Conservation (phyloP, 106 monocot species). For the Dioscorea alata region DNA sequence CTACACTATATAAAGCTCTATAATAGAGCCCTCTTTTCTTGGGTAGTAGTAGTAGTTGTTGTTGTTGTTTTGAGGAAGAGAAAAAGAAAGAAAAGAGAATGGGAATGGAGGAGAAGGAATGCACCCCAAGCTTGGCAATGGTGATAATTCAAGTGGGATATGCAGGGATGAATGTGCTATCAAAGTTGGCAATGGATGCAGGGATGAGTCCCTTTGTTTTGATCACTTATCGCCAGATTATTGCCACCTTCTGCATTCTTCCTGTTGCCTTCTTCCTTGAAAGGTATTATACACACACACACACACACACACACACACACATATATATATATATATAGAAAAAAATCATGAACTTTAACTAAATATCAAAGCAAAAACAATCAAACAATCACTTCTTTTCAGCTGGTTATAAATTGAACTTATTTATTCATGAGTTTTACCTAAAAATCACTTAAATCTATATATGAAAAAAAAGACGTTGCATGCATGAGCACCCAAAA, state of each 20-base stretch:
- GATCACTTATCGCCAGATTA: conserved; percentile 70
- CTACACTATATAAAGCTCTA: conserved; percentile 2
- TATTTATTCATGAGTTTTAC: too few relatives aligned
- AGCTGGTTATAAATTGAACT: too few relatives aligned
- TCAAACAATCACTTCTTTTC: too few relatives aligned
- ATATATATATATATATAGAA: too few relatives aligned
- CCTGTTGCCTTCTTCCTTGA: conserved; percentile 68
- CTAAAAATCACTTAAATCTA: too few relatives aligned
- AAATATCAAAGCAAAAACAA: too few relatives aligned
- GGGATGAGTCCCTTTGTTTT: conserved; percentile 87
- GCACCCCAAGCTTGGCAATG: conserved; percentile 49
- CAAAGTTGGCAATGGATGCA: conserved; percentile 73
- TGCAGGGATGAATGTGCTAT: conserved; percentile 73
- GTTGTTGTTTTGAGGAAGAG: too few relatives aligned
- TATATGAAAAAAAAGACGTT: too few relatives aligned
- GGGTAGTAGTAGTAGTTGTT: too few relatives aligned
- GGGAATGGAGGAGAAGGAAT: background rate
- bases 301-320: too few relatives aligned
- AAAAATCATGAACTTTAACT: background rate
- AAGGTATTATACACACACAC: conserved; percentile 38
- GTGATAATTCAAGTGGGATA: conserved; percentile 66
- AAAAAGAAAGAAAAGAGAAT: background rate
- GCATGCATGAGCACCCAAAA: too few relatives aligned
- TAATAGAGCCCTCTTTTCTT: background rate
- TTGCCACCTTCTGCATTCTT: conserved; percentile 51